Base-by-base conservation (phyloP, 2,329 filamentous ascomycete genomes). In the Trichoderma sp. region DNA sequence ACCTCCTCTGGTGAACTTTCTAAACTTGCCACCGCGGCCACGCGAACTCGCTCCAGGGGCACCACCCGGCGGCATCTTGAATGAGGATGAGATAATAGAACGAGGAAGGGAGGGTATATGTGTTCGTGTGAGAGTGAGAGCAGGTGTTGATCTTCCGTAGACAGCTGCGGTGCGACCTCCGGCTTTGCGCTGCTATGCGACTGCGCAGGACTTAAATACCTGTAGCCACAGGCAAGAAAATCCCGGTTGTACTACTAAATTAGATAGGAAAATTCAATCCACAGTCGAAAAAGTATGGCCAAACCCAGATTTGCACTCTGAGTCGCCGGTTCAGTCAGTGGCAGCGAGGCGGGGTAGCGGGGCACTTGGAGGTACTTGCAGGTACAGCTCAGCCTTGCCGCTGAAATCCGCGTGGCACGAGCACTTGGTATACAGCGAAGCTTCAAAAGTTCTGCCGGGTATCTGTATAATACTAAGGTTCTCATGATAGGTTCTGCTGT, bases 1-100 rank as follows among this genome's bases (percentile, higher is more conserved):
- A 94, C 94, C 94, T 86, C 94, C 94, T 81, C 94, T 87, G 74
- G 92, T 93, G 73, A 91, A 93, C 84, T 97, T 98, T 83, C 89
- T 92, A 80, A 94, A 97, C 83, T 98, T 98, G 81, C 94, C 93
- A 75, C 91, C 93, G 77, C 94, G 91, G 74, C 92, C 93, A 78
- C 93, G 87, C 71, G 90, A 84, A 78, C 78, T 83, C 52, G 79
- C 75, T 70, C 83, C 84, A 52, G 84, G 80, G 64, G 78, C 76
- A 68, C 78, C 77, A 70, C n/a, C n/a, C n/a, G n/a, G n/a, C n/a
- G 83, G 78, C 85, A 87, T 85, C 60, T 74, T 81, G 75, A 68
- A 56, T 29, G 19, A 37, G n/a, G 5, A 4, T 39, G 48, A 45
- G 9, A 8, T 25, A 22, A 8, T 25, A 22, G 29, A 56, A 2